phyloP scores from a whole-genome alignment of 2,329 filamentous ascomycete species.

The Bipolaris oryzae region DNA sequence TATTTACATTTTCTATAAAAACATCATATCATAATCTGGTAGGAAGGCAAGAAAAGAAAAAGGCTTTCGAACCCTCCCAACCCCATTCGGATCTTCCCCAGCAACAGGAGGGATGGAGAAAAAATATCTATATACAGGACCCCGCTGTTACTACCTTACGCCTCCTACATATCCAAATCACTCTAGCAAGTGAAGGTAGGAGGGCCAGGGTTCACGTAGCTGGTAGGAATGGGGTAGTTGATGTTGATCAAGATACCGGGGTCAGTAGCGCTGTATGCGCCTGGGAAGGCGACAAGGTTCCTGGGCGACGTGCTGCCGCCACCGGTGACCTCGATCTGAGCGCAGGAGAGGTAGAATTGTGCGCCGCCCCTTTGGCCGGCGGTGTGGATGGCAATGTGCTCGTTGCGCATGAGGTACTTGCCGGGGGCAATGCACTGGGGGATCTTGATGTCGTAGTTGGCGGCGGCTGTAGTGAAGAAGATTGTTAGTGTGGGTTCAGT shows the following conservation, averaged over 20 bases:
- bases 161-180: too few relatives aligned
- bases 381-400: conserved; percentile 56
- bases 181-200: conserved; percentile 10
- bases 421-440: conserved; percentile 50
- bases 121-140: too few relatives aligned
- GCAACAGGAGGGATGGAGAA: too few relatives aligned
- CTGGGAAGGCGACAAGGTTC: conserved; percentile 51
- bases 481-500: background rate
- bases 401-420: conserved; percentile 54
- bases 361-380: conserved; percentile 42
- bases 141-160: too few relatives aligned
- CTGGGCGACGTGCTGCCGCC: conserved; percentile 44
- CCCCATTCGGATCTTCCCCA: too few relatives aligned
- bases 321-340: conserved; percentile 51
- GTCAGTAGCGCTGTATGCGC: conserved; percentile 36
- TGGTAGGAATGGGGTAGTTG: conserved; percentile 26
- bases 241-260: conserved; percentile 44
- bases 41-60: too few relatives aligned
- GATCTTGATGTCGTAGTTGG: conserved; percentile 41
- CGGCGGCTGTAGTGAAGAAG: background rate
- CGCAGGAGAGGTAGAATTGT: conserved; percentile 56
- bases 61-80: too few relatives aligned
- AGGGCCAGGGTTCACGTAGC: conserved; percentile 12
- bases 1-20: too few relatives aligned
- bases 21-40: too few relatives aligned